phyloP scores from a whole-genome alignment of 192 early-diverging fungal species.

The Diversispora epigaea region DNA sequence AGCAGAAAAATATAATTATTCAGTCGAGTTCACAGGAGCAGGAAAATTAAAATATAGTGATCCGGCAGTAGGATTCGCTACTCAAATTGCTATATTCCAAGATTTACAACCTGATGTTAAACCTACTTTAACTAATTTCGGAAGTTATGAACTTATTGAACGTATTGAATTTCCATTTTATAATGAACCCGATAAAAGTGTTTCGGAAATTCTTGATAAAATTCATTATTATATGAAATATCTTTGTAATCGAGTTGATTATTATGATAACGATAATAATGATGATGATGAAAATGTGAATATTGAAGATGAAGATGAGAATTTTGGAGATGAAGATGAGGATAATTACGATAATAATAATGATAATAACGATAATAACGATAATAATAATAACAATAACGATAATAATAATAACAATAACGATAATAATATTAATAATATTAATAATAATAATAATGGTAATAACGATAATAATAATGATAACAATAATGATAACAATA shows the following conservation, averaged over 20 bases:
- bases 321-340: too few relatives aligned
- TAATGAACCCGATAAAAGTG: slow-evolving; percentile 37
- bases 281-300: too few relatives aligned
- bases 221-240: slow-evolving; percentile 41
- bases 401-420: too few relatives aligned
- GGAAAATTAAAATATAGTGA: slow-evolving; percentile 50
- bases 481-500: too few relatives aligned
- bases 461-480: too few relatives aligned
- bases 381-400: too few relatives aligned
- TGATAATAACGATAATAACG: too few relatives aligned
- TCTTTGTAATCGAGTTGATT: slow-evolving; percentile 30
- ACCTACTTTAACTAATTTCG: neutral
- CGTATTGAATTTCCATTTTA: slow-evolving; percentile 57
- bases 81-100: slow-evolving; percentile 74
- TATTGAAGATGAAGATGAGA: too few relatives aligned
- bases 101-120: neutral
- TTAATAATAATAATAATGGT: too few relatives aligned
- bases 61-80: slow-evolving; percentile 59
- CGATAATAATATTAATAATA: too few relatives aligned
- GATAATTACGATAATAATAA: too few relatives aligned
- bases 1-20: slow-evolving; percentile 65
- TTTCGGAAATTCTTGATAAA: slow-evolving; percentile 36
- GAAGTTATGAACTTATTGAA: slow-evolving; percentile 39
- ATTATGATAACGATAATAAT: too few relatives aligned
- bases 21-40: slow-evolving; percentile 62